Evolutionary conservation across 768 basidiomycete genomes (phyloP), one percentile per base, ranked within the genome.

Genomic region (Pulveroboletus sp.): DNA sequence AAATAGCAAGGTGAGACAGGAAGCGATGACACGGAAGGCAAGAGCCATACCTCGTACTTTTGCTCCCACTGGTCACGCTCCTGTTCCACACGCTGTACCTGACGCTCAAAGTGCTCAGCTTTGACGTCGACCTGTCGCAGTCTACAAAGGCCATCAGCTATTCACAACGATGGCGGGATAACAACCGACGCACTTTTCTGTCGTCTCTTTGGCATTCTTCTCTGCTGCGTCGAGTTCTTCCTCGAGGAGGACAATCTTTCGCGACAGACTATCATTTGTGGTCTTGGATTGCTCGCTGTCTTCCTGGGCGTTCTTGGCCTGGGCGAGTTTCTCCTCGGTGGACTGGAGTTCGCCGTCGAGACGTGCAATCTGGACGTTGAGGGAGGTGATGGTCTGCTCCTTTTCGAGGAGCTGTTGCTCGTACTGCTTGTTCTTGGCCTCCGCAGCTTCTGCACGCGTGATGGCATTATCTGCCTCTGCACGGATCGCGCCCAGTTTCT

Each of bases 51-150:
- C 77, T 94, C 94, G 73, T 81, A 89, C 72, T 95, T 97, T 78
- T 85, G 81, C 81, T 97, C 94, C 90, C 89, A 93, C 34, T 66
- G 61, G 67, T 98, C 95, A 43, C 94, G 84, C 69, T 99, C 97
- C 64, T 89, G 83, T 67, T 97, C 94, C 40, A 81, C 75, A 37
- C 89, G 81, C 56, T 82, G 76, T 17, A 97, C 84, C 65, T 94
- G 90, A 41, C 94, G 83, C 72, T 97, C 95, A 66, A 91, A 97
- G 73, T 98, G 93, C 69, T 99, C 97, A 10, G 95, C 95, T 75
- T 97, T 99, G 71, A 98, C 87, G 65, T 99, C 97, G 49, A 95
- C 93, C 64, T 95, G 91, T 53, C 95, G 79, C 60, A 99, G 78
- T 70, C 95, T 98, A 59, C 36, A 24, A 23, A 16, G 45, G 47